Evolutionary conservation across 352 stramenopile genomes (phyloP), one percentile per base, ranked within the genome.

Genomic region (Pythium aristosporum): DNA sequence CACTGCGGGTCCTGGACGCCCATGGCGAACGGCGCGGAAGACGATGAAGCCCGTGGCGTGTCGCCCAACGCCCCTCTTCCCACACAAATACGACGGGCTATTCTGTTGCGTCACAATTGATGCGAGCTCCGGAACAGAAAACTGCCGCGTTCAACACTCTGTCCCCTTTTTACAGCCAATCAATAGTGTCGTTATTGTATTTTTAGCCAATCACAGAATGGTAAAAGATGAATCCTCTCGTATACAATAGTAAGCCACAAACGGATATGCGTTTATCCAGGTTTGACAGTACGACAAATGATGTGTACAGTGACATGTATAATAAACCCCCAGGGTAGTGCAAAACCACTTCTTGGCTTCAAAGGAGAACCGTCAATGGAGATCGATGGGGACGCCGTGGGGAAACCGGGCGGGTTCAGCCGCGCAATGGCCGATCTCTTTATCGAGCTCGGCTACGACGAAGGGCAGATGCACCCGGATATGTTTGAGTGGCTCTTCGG

Each of bases 401-500:
- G 18, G 49, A 43, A 28, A 41, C 53, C 25, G 37, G 48, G 55
- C 28, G 47, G 48, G 2, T 76, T 66, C n/a, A 67, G 71, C n/a
- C 44, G 50, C 13, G 71, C 73, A 48, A 55, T 78, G 16, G 74
- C 65, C 36, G 68, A 65, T 58, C 71, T 76, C 23, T 68, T 81
- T 16, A 55, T 54, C n/a, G 62, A 73, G n/a, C 51, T 81, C 12
- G 74, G 74, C 15, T 81, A 73, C 56, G 73, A 78, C 36, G 68
- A 66, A 39, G 63, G 62, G 11, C 61, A 72, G 3, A 54, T 81
- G 13, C 66, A 62, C 20, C 44, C 63, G 7, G 74, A 81, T 32
- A 59, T 61, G 49, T 73, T 79, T 25, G 74, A 77, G 52, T 63
- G 58, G 51, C 66, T 82, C 9, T 79, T 79, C 23, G 72, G 63